Percentiles rank a stretch among this genome's conserved stretches.
Conservation (phyloP, 805 yeast species). For the Wickerhamiella brachini region DNA sequence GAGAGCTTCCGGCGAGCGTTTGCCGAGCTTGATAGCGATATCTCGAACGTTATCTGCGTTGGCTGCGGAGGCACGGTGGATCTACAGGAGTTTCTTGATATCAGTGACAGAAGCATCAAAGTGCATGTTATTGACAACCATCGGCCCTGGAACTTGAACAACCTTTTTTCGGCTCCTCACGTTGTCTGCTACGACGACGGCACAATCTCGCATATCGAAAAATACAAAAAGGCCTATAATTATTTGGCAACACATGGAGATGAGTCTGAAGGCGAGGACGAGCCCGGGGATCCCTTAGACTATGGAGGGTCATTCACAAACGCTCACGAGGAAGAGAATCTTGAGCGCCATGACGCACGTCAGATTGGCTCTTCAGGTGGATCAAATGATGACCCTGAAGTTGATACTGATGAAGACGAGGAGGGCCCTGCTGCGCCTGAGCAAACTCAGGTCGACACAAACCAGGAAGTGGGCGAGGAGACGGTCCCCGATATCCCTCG, state of each 20-base stretch:
- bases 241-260: conserved; percentile 26
- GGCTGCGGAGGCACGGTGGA: conserved; percentile 95
- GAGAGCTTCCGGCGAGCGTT: conserved; percentile 55
- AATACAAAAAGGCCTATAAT: conserved; percentile 51
- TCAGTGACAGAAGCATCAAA: conserved; percentile 18
- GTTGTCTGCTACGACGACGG: conserved; percentile 83
- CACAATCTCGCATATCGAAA: conserved; percentile 40
- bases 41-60: conserved; percentile 59
- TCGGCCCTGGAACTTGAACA: conserved; percentile 94
- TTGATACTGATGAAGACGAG: conserved; percentile 5
- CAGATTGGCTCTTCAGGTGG: conserved; percentile 12
- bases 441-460: conserved; percentile 11
- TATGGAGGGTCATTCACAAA: neutral
- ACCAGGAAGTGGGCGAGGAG: conserved; percentile 11
- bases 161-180: conserved; percentile 67
- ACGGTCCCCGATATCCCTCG: conserved; percentile 21
- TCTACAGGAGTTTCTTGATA: conserved; percentile 42
- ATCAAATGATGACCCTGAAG: neutral
- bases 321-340: conserved; percentile 12
- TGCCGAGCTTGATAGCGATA: conserved; percentile 51
- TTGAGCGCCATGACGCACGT: conserved; percentile 8
- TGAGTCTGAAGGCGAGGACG: conserved; percentile 21
- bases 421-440: conserved; percentile 1
- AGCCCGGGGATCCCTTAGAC: conserved; percentile 3
- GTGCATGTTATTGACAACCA: conserved; percentile 83